Conservation (phyloP, 257 asterid genomes). For the Osmanthus fragrans region DNA sequence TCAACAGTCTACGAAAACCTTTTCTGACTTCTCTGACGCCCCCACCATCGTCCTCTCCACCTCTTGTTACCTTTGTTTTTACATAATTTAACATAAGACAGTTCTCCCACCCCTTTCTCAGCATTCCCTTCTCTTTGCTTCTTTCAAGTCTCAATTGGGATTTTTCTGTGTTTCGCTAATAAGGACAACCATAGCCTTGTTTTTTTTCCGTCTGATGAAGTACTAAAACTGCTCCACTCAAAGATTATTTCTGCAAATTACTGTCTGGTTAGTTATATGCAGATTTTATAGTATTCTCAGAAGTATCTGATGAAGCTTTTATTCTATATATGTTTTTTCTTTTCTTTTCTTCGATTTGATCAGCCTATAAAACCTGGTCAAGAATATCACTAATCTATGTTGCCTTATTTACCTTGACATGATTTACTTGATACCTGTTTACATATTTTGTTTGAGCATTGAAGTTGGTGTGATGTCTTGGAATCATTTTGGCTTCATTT, state of each 20-base stretch:
- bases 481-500: not conserved
- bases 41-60: constrained; percentile 32
- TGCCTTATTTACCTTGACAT: not conserved
- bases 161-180: not conserved
- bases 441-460: not conserved
- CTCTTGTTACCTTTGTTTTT: constrained; percentile 23
- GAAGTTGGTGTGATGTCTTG: not conserved
- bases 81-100: constrained; percentile 32
- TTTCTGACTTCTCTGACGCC: constrained; percentile 32
- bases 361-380: not conserved
- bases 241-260: constrained; percentile 4
- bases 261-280: constrained; percentile 19
- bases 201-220: constrained; percentile 26
- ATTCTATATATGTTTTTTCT: not conserved
- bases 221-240: constrained; percentile 17
- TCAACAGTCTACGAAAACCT: constrained; percentile 12
- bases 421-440: not conserved
- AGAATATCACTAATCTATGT: not conserved
- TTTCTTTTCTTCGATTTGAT: not conserved
- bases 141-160: not conserved
- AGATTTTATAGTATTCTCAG: not conserved
- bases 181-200: constrained; percentile 21
- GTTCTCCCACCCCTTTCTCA: constrained; percentile 5
- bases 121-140: constrained; percentile 22
- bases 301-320: not conserved